Evolutionary conservation across 257 asterid genomes (phyloP).

Genomic region (Scutellaria barbata): DNA sequence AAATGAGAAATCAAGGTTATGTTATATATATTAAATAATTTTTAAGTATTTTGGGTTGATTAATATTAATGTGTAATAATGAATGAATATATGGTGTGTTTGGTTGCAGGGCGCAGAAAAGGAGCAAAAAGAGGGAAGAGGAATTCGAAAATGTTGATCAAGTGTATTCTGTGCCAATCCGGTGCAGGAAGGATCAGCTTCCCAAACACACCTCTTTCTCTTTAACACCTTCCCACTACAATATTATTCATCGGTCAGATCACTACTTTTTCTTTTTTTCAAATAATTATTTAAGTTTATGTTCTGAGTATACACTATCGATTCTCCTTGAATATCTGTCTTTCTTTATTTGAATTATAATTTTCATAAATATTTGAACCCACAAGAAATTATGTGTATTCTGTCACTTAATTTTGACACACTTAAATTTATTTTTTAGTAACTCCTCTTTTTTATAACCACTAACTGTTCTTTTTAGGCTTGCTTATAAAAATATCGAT

Average conservation of each 20-base stretch:
- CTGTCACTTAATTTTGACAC: too few relatives aligned
- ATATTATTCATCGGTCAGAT: slow-evolving; percentile 18
- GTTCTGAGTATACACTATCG: too few relatives aligned
- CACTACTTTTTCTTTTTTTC: background rate
- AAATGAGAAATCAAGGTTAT: slow-evolving; percentile 50
- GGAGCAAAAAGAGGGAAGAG: slow-evolving; percentile 33
- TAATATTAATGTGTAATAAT: background rate
- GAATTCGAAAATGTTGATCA: slow-evolving; percentile 34
- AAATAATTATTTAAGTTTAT: too few relatives aligned
- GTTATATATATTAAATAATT: background rate
- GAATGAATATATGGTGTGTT: background rate
- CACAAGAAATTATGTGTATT: too few relatives aligned
- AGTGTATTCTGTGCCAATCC: slow-evolving; percentile 41
- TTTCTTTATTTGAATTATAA: too few relatives aligned
- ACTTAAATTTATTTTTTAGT: too few relatives aligned
- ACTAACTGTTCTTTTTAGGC: too few relatives aligned
- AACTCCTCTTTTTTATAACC: too few relatives aligned
- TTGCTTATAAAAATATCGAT: too few relatives aligned
- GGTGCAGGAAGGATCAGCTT: slow-evolving; percentile 33
- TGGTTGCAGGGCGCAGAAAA: slow-evolving; percentile 42
- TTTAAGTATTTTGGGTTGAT: background rate
- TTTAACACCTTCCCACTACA: slow-evolving; percentile 19
- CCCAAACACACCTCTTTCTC: slow-evolving; percentile 36
- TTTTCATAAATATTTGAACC: too few relatives aligned
- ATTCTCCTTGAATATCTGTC: too few relatives aligned